Conservation (phyloP, 345 rosid genomes). For the Pistacia atlantica region DNA sequence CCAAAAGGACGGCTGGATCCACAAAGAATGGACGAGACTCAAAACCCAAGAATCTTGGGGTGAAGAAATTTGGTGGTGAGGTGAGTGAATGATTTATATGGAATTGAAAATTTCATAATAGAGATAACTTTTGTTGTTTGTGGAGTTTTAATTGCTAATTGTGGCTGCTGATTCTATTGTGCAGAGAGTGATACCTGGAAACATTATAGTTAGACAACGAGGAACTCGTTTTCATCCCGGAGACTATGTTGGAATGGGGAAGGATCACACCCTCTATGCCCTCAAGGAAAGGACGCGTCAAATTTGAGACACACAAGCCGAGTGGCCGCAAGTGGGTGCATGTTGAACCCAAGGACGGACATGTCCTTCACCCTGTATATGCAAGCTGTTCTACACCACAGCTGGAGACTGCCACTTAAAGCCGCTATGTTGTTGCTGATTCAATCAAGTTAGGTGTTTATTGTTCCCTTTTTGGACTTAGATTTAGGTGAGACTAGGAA, state of each 20-base stretch:
- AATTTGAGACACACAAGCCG: conserved; percentile 70
- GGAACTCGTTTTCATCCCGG: conserved; percentile 91
- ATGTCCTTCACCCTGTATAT: conserved; percentile 74
- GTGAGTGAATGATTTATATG: conserved; percentile 28
- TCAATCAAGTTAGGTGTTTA: background rate
- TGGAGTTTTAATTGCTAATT: background rate
- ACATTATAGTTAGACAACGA: conserved; percentile 75
- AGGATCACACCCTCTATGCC: conserved; percentile 75
- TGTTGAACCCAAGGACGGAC: conserved; percentile 73
- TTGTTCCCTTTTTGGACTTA: background rate
- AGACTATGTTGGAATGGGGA: conserved; percentile 78
- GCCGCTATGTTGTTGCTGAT: background rate
- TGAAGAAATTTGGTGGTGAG: conserved; percentile 95
- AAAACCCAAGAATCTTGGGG: conserved; percentile 86
- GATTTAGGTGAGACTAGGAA: background rate
- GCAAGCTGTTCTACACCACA: conserved; percentile 30
- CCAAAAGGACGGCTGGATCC: conserved; percentile 82
- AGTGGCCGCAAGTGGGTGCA: conserved; percentile 79
- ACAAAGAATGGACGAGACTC: conserved; percentile 91
- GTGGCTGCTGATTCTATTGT: conserved; percentile 15
- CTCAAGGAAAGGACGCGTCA: conserved; percentile 70
- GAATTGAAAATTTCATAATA: background rate
- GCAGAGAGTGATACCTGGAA: conserved; percentile 87
- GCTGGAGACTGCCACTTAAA: conserved; percentile 30
- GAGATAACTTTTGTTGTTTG: background rate